These are phyloP conservation scores for Breynia disticha DNA, from an alignment of 441 rosid genomes.

Conservation along the genomic window DNA sequence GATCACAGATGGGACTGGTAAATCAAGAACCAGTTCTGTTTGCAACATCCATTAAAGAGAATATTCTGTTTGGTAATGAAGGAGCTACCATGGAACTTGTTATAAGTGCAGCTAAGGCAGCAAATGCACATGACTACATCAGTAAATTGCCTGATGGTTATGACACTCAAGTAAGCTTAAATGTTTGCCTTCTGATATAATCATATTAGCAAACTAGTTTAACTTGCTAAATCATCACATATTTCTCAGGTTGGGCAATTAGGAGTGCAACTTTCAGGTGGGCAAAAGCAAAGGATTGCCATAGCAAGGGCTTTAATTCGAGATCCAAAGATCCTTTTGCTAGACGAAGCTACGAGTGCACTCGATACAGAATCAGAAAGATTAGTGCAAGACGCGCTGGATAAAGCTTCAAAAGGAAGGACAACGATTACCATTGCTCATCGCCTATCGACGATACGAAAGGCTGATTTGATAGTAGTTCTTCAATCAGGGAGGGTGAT, in stretches of 20 bases:
- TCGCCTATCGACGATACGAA: conserved; percentile 31
- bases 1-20: conserved; percentile 40
- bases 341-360: conserved; percentile 38
- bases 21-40: conserved; percentile 37
- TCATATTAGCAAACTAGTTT: background rate
- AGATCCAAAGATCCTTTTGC: conserved; percentile 30
- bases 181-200: background rate
- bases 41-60: conserved; percentile 36
- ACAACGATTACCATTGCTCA: conserved; percentile 31
- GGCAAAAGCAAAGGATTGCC: conserved; percentile 38
- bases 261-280: conserved; percentile 37
- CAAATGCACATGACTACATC: conserved; percentile 39
- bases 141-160: conserved; percentile 27
- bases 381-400: conserved; percentile 34
- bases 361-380: conserved; percentile 34
- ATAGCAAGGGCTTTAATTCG: conserved; percentile 36
- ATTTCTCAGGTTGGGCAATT: conserved; percentile 31
- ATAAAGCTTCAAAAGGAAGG: conserved; percentile 33
- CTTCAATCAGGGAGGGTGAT: conserved; percentile 28
- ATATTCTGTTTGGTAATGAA: conserved; percentile 36
- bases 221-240: background rate
- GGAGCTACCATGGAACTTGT: conserved; percentile 27
- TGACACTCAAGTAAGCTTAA: conserved; percentile 27
- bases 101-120: conserved; percentile 28
- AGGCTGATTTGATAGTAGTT: conserved; percentile 25